Evolutionary conservation across 2,329 filamentous ascomycete species (phyloP).

Genomic region (Colletotrichum sidae): DNA sequence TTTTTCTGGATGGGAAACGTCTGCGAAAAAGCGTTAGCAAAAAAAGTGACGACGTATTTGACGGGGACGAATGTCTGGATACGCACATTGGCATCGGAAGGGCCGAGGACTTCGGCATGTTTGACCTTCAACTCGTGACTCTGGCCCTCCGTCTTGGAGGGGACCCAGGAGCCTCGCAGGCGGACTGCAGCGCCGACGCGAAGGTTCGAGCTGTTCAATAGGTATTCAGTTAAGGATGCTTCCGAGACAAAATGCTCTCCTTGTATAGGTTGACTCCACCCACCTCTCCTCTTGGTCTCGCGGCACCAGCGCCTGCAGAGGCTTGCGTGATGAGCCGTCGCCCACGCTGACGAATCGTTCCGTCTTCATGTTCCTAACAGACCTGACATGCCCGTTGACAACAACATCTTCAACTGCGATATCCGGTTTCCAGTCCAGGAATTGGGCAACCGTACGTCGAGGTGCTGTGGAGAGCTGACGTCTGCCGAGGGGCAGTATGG

Average conservation of each 20-base stretch:
- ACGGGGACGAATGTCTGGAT: conserved; percentile 32
- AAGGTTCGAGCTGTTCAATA: conserved; percentile 66
- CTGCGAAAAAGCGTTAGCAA: conserved; percentile 56
- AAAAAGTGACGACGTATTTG: neutral
- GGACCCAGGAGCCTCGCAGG: conserved; percentile 81
- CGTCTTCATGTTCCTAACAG: conserved; percentile 86
- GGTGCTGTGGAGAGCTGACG: conserved; percentile 49
- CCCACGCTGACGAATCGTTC: conserved; percentile 86
- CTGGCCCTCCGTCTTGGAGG: conserved; percentile 76
- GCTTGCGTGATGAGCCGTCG: conserved; percentile 84
- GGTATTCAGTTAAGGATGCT: conserved; percentile 40
- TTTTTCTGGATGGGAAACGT: conserved; percentile 96
- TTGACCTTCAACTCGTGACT: conserved; percentile 84
- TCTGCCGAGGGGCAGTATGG: conserved; percentile 3
- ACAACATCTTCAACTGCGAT: conserved; percentile 61
- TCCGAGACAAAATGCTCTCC: conserved; percentile 40
- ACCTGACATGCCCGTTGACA: conserved; percentile 84
- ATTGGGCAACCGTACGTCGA: conserved; percentile 62
- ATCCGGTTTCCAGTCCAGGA: conserved; percentile 65
- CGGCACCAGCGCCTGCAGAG: conserved; percentile 84
- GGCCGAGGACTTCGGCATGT: conserved; percentile 76
- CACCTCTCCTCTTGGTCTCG: conserved; percentile 78
- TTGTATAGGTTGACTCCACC: conserved; percentile 46
- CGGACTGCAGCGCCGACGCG: conserved; percentile 84
- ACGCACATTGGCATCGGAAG: conserved; percentile 82